Evolutionary conservation across 805 yeast species (phyloP).

Genomic region (Hanseniaspora jakobsenii): DNA sequence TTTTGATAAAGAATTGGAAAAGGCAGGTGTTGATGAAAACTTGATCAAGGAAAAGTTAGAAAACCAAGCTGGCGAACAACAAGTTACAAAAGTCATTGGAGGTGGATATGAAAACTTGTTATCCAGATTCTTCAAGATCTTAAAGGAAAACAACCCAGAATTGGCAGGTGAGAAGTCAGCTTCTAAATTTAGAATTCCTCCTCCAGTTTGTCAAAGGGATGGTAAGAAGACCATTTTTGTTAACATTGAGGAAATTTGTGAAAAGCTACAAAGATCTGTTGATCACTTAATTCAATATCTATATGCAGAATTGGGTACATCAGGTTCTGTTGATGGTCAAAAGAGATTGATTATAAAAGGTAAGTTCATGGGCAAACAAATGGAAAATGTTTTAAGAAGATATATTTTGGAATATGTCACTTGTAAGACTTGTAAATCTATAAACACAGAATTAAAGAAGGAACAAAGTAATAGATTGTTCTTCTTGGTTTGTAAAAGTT

Average conservation of each 20-base stretch:
- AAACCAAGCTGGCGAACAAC: conserved; percentile 26
- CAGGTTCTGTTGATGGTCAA: conserved; percentile 97
- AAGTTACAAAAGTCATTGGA: conserved; percentile 39
- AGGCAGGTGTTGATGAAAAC: conserved; percentile 70
- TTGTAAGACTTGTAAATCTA: conserved; percentile 96
- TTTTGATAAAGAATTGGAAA: conserved; percentile 77
- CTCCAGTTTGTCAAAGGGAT: conserved; percentile 93
- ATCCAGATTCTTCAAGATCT: conserved; percentile 71
- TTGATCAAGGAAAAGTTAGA: conserved; percentile 25
- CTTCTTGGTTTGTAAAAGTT: conserved; percentile 93
- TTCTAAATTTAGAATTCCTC: conserved; percentile 89
- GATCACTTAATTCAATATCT: conserved; percentile 93
- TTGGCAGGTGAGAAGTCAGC: conserved; percentile 93
- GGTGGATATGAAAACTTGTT: conserved; percentile 66
- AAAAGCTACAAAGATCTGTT: conserved; percentile 88
- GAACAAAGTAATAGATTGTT: conserved; percentile 93
- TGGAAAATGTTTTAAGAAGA: conserved; percentile 91
- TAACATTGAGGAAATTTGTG: conserved; percentile 87
- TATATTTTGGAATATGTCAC: conserved; percentile 95
- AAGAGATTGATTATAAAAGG: conserved; percentile 95
- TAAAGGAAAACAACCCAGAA: conserved; percentile 92
- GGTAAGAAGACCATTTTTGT: conserved; percentile 96
- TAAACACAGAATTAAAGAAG: conserved; percentile 89
- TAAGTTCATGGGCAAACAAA: conserved; percentile 93
- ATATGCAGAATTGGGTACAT: conserved; percentile 98